Percentiles rank a stretch among this genome's conserved stretches.
These are phyloP conservation scores for Proliferodiscus dingleyae DNA, from an alignment of 2,329 filamentous ascomycete species.

Conservation along the genomic window DNA sequence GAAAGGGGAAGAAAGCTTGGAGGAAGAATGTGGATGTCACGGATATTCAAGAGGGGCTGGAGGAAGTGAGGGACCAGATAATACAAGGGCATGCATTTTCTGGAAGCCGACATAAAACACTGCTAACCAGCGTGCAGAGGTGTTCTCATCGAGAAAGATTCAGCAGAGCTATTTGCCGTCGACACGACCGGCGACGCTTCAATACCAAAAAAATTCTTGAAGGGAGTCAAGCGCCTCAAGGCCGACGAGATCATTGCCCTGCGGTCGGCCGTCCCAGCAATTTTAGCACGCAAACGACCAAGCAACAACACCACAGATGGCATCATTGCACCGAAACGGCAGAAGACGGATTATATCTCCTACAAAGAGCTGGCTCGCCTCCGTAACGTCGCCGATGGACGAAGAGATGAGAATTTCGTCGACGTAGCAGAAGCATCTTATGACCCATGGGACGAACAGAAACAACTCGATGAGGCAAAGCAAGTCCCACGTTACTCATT, in stretches of 20 bases:
- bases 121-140: slow-evolving; percentile 51
- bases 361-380: slow-evolving; percentile 78
- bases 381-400: slow-evolving; percentile 72
- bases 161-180: slow-evolving; percentile 78
- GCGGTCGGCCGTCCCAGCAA: slow-evolving; percentile 75
- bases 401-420: slow-evolving; percentile 35
- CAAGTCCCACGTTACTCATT: slow-evolving; percentile 58
- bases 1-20: slow-evolving; percentile 99
- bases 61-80: slow-evolving; percentile 80
- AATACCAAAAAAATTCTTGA: slow-evolving; percentile 61
- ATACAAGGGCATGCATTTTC: slow-evolving; percentile 66
- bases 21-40: slow-evolving; percentile 95
- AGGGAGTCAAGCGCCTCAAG: slow-evolving; percentile 73
- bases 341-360: slow-evolving; percentile 73
- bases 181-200: slow-evolving; percentile 68
- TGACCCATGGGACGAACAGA: slow-evolving; percentile 70
- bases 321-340: slow-evolving; percentile 66
- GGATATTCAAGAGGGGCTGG: slow-evolving; percentile 76
- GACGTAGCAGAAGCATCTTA: slow-evolving; percentile 60
- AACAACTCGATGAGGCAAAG: slow-evolving; percentile 37
- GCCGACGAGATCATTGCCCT: slow-evolving; percentile 86
- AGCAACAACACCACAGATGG: slow-evolving; percentile 68
- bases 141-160: slow-evolving; percentile 75
- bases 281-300: slow-evolving; percentile 72
- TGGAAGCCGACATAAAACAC: background rate